Evolutionary conservation across 108 stramenopile species (phyloP).

Genomic region (Discostella pseudostelligera): DNA sequence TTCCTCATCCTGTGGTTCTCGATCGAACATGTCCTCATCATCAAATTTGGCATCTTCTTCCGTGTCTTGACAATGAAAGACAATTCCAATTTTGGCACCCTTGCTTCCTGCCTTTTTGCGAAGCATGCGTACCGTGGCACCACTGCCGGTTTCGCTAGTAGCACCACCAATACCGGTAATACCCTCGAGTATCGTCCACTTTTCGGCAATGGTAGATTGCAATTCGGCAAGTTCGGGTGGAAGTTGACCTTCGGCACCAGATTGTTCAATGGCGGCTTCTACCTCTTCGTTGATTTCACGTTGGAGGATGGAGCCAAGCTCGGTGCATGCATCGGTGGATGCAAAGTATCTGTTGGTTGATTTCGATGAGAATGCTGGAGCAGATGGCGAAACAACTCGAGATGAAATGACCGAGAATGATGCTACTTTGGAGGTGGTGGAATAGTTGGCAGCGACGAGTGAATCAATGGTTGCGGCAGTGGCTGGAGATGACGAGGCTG

Average conservation of each 20-base stretch:
- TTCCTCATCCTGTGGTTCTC: constrained; percentile 16
- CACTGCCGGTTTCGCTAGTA: constrained; percentile 21
- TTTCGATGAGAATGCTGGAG: neutral
- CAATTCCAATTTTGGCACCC: constrained; percentile 55
- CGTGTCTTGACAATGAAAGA: constrained; percentile 82
- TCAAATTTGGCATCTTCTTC: constrained; percentile 45
- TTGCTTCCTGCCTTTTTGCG: constrained; percentile 41
- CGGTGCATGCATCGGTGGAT: constrained; percentile 7
- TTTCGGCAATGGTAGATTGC: constrained; percentile 15
- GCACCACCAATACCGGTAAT: constrained; percentile 30
- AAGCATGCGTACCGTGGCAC: constrained; percentile 28
- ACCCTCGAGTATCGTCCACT: constrained; percentile 50
- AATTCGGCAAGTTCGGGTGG: constrained; percentile 42
- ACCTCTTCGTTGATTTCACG: constrained; percentile 50
- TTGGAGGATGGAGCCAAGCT: constrained; percentile 34
- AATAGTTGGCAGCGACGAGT: neutral
- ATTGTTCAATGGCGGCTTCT: constrained; percentile 18
- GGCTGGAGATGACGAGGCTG: neutral
- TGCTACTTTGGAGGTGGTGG: neutral
- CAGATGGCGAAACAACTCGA: no score
- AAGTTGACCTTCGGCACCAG: neutral
- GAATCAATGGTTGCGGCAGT: neutral
- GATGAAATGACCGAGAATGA: neutral
- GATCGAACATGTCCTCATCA: constrained; percentile 29
- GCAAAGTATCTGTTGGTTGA: neutral